A percentile compares a stretch with the other conserved stretches of the same genome.
Conservation (phyloP, 2,329 filamentous ascomycete genomes). For the Rasamsonia emersonii region DNA sequence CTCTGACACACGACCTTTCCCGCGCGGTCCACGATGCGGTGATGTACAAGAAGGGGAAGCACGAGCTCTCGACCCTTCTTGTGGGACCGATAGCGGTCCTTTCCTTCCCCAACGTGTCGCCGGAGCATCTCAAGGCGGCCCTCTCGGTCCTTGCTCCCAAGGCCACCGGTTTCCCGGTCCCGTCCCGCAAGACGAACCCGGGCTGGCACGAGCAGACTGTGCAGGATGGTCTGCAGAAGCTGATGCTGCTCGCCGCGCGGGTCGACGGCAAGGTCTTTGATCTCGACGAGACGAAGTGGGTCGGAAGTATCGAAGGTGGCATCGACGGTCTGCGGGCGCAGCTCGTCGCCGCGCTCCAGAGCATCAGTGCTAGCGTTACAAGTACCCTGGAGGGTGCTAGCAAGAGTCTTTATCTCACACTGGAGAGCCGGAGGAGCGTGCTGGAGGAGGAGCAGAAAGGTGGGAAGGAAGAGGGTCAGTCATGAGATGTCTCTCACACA, state of each 20-base stretch:
- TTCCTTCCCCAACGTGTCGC: constrained; percentile 73
- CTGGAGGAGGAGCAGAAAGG: constrained; percentile 61
- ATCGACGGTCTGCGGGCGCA: constrained; percentile 72
- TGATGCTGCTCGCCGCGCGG: constrained; percentile 76
- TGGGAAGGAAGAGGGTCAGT: constrained; percentile 26
- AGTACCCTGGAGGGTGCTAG: constrained; percentile 69
- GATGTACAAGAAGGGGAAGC: constrained; percentile 42
- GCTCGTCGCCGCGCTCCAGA: constrained; percentile 72
- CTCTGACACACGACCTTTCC: constrained; percentile 53
- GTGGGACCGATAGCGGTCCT: constrained; percentile 73
- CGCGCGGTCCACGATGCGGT: constrained; percentile 44
- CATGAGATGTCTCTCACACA: constrained; percentile 10
- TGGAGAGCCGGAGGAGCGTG: constrained; percentile 73
- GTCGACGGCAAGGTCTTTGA: constrained; percentile 83
- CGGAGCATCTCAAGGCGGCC: constrained; percentile 72
- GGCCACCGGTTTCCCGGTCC: constrained; percentile 65
- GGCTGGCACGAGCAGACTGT: constrained; percentile 72
- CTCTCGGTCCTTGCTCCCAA: constrained; percentile 69
- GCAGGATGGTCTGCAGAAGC: constrained; percentile 75
- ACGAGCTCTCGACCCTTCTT: constrained; percentile 65
- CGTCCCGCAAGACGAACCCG: constrained; percentile 65
- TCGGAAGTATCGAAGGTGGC: constrained; percentile 70
- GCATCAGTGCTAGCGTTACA: constrained; percentile 68
- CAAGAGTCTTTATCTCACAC: constrained; percentile 75
- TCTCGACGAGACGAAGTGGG: constrained; percentile 59